Base-by-base conservation (phyloP, 495 filamentous ascomycete genomes). In the Hypoxylon rickii region DNA sequence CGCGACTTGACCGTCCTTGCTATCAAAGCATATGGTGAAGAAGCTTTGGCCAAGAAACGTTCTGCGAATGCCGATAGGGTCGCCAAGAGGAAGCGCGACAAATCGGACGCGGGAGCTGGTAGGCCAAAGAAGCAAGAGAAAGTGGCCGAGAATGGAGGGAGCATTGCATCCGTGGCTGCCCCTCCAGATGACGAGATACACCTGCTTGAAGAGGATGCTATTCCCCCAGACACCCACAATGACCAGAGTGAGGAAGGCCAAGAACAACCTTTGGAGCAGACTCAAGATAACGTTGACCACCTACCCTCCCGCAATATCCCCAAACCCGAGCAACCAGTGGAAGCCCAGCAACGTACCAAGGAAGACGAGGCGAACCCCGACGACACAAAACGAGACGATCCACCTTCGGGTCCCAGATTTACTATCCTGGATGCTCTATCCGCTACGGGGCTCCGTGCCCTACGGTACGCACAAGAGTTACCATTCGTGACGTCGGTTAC, bases 401-500 rank as follows among this genome's bases (percentile, higher is more conserved):
- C 12, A 21, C 44, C 54, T 18, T 44, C 42, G 3, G 42, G 42
- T 3, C 65, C 66, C 19, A 71, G 65, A 37, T 94, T 97, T 61
- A 86, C 82, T 3, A 93, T 98, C 33, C 85, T 98, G 13, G 94
- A 98, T 71, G 94, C 94, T 3, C 81, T 98, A 19, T 97, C 95
- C 8, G 94, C 94, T 11, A 96, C 93, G 17, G 94, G 95, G 11
- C 81, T 98, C 12, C 88, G 94, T 47, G 94, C 94, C 16, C 73
- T 98, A 26, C 89, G 94, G 38, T 97, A 97, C 73, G 88, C 89
- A 20, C 85, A 89, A 26, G 94, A 99, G 70, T 83, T 99, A 24
- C 89, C 94, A 0, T 86, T 87, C 45, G 79, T 83, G 15, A 94
- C 91, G 5, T 82, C 81, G 7, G 79, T 97, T 29, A 93, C 90